A percentile compares a stretch with the other conserved stretches of the same genome.
These are phyloP conservation scores for Geosiphon pyriformis DNA, from an alignment of 192 early-diverging fungal species.

Conservation along the genomic window DNA sequence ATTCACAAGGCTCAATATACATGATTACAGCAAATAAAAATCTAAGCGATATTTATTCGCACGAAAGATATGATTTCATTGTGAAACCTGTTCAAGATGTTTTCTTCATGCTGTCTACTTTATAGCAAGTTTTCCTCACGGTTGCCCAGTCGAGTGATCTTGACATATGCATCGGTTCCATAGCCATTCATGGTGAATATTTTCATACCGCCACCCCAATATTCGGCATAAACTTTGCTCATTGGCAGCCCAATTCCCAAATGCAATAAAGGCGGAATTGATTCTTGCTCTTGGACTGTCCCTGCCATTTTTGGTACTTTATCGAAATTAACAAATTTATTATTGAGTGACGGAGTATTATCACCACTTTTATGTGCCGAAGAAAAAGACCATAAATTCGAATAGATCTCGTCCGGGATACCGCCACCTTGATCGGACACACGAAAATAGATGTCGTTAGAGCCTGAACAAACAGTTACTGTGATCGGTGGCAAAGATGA, in stretches of 20 bases:
- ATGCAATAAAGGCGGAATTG: conserved; percentile 33
- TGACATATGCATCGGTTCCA: conserved; percentile 89
- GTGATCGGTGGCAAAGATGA: conserved; percentile 66
- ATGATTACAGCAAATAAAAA: too few species aligned
- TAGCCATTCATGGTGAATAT: conserved; percentile 80
- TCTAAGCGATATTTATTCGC: too few species aligned
- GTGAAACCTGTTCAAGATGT: too few species aligned
- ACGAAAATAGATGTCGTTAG: conserved; percentile 78
- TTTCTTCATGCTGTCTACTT: too few species aligned
- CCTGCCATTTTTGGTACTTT: conserved; percentile 73
- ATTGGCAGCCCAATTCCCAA: conserved; percentile 91
- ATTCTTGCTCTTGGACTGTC: conserved; percentile 45
- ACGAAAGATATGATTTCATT: too few species aligned
- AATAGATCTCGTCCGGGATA: conserved; percentile 57
- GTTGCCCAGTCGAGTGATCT: conserved; percentile 69
- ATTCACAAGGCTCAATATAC: too few species aligned
- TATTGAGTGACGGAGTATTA: conserved; percentile 48
- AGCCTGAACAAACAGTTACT: conserved; percentile 75
- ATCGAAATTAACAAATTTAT: conserved; percentile 63
- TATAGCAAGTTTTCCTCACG: conserved; percentile 48
- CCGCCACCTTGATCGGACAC: conserved; percentile 93
- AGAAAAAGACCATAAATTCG: conserved; percentile 78
- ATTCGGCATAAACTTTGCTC: conserved; percentile 87
- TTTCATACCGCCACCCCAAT: conserved; percentile 88
- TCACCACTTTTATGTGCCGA: background rate